Percentiles rank a stretch among this genome's conserved stretches.
Conservation (phyloP, 2,329 filamentous ascomycete genomes). For the Lecanosticta acicola region DNA sequence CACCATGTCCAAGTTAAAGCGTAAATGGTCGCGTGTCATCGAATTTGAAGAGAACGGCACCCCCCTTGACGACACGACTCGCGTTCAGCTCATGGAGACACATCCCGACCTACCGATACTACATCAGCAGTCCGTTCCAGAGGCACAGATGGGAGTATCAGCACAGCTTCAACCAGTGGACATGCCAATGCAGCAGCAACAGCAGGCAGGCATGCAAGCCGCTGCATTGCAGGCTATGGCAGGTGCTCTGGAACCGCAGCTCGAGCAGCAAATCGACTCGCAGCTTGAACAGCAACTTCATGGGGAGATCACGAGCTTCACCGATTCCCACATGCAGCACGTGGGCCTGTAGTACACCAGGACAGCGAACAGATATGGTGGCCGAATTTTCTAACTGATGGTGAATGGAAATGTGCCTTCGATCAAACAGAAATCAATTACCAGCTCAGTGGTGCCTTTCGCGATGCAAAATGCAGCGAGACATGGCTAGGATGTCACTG, state of each 20-base stretch:
- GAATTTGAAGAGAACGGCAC: constrained; percentile 29
- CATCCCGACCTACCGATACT: constrained; percentile 26
- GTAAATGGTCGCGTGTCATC: constrained; percentile 32
- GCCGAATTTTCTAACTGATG: no score
- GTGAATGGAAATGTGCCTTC: no score
- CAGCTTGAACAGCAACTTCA: constrained; percentile 12
- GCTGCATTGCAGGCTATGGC: constrained; percentile 3
- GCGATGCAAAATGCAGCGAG: no score
- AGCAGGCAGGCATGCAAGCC: not conserved
- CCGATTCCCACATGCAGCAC: not conserved
- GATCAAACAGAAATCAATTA: no score
- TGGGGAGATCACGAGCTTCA: not conserved
- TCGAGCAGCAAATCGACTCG: constrained; percentile 9
- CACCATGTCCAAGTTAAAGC: constrained; percentile 34
- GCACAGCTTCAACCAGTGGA: not conserved
- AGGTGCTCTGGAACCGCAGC: constrained; percentile 1
- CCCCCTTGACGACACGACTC: constrained; percentile 25
- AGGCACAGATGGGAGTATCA: constrained; percentile 7
- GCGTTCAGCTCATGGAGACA: constrained; percentile 23
- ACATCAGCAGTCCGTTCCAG: constrained; percentile 5
- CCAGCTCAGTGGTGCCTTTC: no score
- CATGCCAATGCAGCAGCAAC: constrained; percentile 4
- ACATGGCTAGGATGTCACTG: no score
- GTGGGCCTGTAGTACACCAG: not conserved
- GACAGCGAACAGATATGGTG: no score